Conservation (phyloP, 2,329 filamentous ascomycete species). For the Xenosphaeropsis pyriputrescens region DNA sequence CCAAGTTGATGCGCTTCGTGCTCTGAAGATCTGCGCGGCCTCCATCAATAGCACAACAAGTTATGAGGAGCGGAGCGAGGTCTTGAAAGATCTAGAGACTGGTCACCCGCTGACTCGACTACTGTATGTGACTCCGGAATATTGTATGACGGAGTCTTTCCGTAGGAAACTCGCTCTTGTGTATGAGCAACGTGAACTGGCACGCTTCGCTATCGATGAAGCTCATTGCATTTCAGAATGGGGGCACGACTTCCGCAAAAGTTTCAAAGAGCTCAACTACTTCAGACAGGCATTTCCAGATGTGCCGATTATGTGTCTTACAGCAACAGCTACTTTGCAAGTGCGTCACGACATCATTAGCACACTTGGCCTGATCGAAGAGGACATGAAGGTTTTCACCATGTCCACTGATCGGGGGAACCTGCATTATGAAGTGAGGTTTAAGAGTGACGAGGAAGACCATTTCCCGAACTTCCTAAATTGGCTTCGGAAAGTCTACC, state of each 20-base stretch:
- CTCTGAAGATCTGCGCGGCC: slow-evolving; percentile 63
- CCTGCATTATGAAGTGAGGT: slow-evolving; percentile 81
- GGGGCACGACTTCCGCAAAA: slow-evolving; percentile 93
- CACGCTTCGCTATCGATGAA: slow-evolving; percentile 80
- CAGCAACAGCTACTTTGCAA: slow-evolving; percentile 72
- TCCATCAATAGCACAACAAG: slow-evolving; percentile 79
- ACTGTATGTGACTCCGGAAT: slow-evolving; percentile 87
- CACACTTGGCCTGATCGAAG: slow-evolving; percentile 52
- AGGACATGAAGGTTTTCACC: slow-evolving; percentile 57
- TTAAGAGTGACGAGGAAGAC: slow-evolving; percentile 62
- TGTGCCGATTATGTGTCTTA: slow-evolving; percentile 85
- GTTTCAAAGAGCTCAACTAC: slow-evolving; percentile 77
- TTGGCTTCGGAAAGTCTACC: slow-evolving; percentile 65
- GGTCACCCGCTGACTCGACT: slow-evolving; percentile 74
- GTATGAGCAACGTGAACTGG: slow-evolving; percentile 69
- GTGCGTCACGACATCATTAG: slow-evolving; percentile 73
- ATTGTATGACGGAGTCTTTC: slow-evolving; percentile 67
- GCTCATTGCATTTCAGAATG: slow-evolving; percentile 97
- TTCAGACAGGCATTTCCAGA: slow-evolving; percentile 70
- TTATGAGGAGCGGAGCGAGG: slow-evolving; percentile 44
- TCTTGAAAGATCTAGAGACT: slow-evolving; percentile 71
- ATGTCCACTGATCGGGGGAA: slow-evolving; percentile 78
- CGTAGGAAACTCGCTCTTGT: slow-evolving; percentile 60
- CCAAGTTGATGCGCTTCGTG: slow-evolving; percentile 69
- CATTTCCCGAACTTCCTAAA: slow-evolving; percentile 56